Conservation (phyloP, 192 early-diverging fungal genomes). For the Coemansia sp. region DNA sequence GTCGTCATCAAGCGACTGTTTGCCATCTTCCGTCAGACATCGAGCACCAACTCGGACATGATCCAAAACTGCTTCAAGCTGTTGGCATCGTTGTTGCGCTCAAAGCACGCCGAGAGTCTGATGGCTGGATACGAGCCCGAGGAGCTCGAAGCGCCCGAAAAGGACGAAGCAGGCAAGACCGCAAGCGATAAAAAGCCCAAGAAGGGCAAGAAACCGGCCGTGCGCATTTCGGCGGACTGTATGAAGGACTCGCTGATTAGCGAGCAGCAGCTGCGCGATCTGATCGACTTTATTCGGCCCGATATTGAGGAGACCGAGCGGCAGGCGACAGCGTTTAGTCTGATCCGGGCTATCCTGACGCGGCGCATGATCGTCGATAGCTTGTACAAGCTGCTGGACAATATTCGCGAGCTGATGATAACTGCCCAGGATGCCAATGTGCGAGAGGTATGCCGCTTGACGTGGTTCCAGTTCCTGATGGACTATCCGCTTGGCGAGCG, state of each 20-base stretch:
- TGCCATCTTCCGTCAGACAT: conserved; percentile 64
- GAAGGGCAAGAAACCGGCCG: conserved; percentile 7
- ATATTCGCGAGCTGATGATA: conserved; percentile 79
- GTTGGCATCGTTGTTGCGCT: conserved; percentile 75
- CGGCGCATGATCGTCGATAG: conserved; percentile 83
- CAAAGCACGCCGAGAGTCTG: conserved; percentile 64
- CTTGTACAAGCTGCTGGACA: conserved; percentile 91
- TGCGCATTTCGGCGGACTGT: conserved; percentile 7
- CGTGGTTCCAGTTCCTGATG: conserved; percentile 87
- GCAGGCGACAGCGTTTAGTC: conserved; percentile 78
- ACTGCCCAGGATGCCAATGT: conserved; percentile 76
- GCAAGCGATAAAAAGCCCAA: conserved; percentile 20
- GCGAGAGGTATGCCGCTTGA: conserved; percentile 80
- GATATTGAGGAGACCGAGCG: conserved; percentile 88
- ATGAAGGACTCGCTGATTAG: conserved; percentile 33
- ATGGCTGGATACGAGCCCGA: conserved; percentile 52
- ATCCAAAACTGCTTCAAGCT: conserved; percentile 82
- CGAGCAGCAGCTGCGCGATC: conserved; percentile 67
- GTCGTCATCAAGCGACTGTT: conserved; percentile 79
- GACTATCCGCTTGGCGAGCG: conserved; percentile 91
- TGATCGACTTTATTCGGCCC: conserved; percentile 77
- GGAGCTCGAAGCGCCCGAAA: conserved; percentile 13
- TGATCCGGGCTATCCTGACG: conserved; percentile 84
- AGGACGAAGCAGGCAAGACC: neutral
- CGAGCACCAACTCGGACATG: conserved; percentile 63